These are phyloP conservation scores for Globisporangium solare DNA, from an alignment of 352 stramenopile genomes.

Conservation along the genomic window DNA sequence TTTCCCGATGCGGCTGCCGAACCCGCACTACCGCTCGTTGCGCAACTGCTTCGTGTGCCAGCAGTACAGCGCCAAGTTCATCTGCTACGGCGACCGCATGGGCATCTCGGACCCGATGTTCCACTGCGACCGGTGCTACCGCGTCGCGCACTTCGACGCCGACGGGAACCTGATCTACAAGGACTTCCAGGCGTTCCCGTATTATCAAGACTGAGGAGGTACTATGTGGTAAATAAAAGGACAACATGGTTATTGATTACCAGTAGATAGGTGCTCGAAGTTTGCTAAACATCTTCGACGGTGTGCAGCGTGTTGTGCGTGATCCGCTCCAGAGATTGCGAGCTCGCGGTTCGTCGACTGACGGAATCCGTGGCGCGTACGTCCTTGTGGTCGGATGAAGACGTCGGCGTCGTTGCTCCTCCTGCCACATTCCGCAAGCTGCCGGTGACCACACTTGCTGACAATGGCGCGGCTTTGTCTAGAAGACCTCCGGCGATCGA, in stretches of 20 bases:
- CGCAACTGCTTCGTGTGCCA: constrained; percentile 71
- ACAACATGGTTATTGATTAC: neutral
- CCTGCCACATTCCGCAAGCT: no score
- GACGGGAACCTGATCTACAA: constrained; percentile 52
- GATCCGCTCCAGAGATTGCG: neutral
- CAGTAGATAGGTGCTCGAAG: no score
- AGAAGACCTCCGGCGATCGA: neutral
- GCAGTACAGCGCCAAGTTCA: constrained; percentile 72
- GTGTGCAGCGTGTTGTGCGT: constrained; percentile 12
- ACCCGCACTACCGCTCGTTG: constrained; percentile 34
- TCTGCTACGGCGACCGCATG: constrained; percentile 74
- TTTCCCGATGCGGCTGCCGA: constrained; percentile 66
- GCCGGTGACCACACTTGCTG: neutral
- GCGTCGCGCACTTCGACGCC: constrained; percentile 50
- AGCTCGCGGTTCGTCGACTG: neutral
- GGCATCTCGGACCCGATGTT: constrained; percentile 70
- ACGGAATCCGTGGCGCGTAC: neutral
- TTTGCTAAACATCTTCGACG: constrained; percentile 7
- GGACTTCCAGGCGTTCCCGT: constrained; percentile 72
- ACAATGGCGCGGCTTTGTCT: neutral
- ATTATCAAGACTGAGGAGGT: constrained; percentile 62
- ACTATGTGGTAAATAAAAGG: neutral
- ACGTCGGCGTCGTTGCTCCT: no score
- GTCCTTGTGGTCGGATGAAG: no score
- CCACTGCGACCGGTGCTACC: constrained; percentile 73